phyloP scores from a whole-genome alignment of 2,329 filamentous ascomycete species.

The Didymella exigua region DNA sequence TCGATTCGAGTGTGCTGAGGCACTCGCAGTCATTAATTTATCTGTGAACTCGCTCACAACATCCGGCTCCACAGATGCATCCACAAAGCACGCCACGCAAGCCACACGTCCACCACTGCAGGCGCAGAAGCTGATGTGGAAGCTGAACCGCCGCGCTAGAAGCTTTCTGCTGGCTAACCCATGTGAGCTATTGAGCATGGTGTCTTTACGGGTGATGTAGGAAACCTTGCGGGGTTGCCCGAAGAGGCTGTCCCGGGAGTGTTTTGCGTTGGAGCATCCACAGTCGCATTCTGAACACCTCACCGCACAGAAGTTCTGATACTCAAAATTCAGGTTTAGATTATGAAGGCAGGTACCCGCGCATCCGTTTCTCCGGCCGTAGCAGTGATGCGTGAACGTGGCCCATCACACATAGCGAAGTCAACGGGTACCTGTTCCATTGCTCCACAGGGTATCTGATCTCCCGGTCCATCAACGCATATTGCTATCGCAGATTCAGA shows the following conservation, averaged over 20 bases:
- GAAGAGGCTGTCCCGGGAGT: not conserved
- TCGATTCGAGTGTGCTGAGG: not conserved
- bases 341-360: not conserved
- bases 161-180: not conserved
- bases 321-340: not conserved
- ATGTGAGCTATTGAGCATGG: not conserved
- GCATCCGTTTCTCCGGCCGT: not conserved
- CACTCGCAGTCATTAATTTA: not conserved
- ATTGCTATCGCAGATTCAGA: not conserved
- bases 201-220: slow-evolving; percentile 1
- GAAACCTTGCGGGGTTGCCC: slow-evolving; percentile 5
- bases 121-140: slow-evolving; percentile 8
- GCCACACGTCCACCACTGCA: slow-evolving; percentile 10
- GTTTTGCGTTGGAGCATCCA: not conserved
- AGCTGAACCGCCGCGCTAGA: slow-evolving; percentile 16
- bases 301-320: too few species aligned
- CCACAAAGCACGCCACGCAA: slow-evolving; percentile 25
- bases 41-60: not conserved
- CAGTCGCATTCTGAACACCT: too few species aligned
- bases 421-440: not conserved
- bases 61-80: slow-evolving; percentile 17
- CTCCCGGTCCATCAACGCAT: not conserved
- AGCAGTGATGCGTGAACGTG: not conserved
- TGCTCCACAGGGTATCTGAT: not conserved
- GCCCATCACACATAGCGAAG: not conserved